A percentile compares a stretch with the other conserved stretches of the same genome.
These are phyloP conservation scores for Saccharum officinarum DNA, from an alignment of 176 grass and related monocot species.

Conservation along the genomic window DNA sequence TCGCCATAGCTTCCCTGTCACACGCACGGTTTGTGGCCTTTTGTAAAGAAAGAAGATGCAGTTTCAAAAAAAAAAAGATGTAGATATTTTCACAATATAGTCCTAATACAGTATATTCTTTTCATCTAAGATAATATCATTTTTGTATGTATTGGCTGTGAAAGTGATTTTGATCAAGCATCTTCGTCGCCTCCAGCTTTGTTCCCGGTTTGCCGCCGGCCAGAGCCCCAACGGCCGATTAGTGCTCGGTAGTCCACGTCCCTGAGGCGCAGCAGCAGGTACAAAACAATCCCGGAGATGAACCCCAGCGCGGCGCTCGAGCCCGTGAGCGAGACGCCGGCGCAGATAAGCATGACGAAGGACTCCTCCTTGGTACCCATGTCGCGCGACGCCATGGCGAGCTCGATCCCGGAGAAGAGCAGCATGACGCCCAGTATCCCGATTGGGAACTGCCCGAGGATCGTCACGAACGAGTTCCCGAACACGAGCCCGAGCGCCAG, in stretches of 20 bases:
- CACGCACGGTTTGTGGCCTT: background rate
- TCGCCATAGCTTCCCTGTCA: background rate
- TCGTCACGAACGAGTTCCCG: conserved; percentile 78
- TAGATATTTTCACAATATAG: no score
- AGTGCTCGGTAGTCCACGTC: conserved; percentile 53
- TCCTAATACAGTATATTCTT: background rate
- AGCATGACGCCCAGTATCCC: conserved; percentile 86
- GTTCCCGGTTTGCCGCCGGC: background rate
- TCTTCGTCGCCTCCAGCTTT: background rate
- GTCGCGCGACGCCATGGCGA: conserved; percentile 93
- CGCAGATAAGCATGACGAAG: conserved; percentile 83
- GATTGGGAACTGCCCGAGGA: conserved; percentile 69
- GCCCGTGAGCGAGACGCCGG: conserved; percentile 74
- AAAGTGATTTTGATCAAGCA: background rate
- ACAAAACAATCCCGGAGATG: conserved; percentile 59
- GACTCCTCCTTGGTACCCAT: conserved; percentile 87
- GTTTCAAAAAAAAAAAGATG: background rate
- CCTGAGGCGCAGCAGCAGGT: conserved; percentile 58
- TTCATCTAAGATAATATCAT: background rate
- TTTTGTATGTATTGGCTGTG: background rate
- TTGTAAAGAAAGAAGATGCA: background rate
- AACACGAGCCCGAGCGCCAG: conserved; percentile 64
- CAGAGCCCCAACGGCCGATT: background rate
- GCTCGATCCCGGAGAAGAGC: conserved; percentile 88
- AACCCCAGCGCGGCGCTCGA: conserved; percentile 84